Evolutionary conservation across 371 early-diverging fungal genomes (phyloP), one percentile per base, ranked within the genome.

Genomic region (Amoeboaphelidium protococcarum): DNA sequence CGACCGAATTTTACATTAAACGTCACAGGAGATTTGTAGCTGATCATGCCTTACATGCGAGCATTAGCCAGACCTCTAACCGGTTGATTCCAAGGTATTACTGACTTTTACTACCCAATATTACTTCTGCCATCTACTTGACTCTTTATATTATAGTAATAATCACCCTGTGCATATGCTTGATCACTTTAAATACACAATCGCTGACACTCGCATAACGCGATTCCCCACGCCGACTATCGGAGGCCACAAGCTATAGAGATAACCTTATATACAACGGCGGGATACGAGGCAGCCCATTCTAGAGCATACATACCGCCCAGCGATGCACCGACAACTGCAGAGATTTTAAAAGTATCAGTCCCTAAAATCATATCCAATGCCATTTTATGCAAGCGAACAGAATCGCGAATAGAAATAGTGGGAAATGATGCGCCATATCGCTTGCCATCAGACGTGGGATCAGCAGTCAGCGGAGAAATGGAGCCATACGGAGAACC

Each of bases 141-240:
- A 10, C 65, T 56, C 3, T 73, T 66, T 13, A 60, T 52, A 0
- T 71, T 57, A 50, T 80, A 81, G 48, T 74, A 71, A 23, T 23
- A 27, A 44, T 22, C 40, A 41, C 21, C 49, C 60, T 51, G 59
- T 72, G 74, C 46, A 54, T 79, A 87, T 25, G 72, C 69, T 2
- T 81, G 79, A 61, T 94, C 95, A 57, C 78, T 77, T 58, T 80
- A 90, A 49, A 94, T 94, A 2, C 83, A 75, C 59, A 89, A 91
- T 27, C 95, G 70, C 65, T 94, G 95, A 0, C 84, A 80, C 59
- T 94, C 95, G n/a, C 86, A 85, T 92, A 92, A 94, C 45, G 82
- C 79, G 54, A 94, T 91, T 37, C 92, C 78, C 95, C 95, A 94
- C 0, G 92, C 95, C 3, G 90, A 88, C 59, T 88, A 86, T 43